Evolutionary conservation across 2,329 filamentous ascomycete genomes (phyloP).

Genomic region (Lizonia empirigonia): DNA sequence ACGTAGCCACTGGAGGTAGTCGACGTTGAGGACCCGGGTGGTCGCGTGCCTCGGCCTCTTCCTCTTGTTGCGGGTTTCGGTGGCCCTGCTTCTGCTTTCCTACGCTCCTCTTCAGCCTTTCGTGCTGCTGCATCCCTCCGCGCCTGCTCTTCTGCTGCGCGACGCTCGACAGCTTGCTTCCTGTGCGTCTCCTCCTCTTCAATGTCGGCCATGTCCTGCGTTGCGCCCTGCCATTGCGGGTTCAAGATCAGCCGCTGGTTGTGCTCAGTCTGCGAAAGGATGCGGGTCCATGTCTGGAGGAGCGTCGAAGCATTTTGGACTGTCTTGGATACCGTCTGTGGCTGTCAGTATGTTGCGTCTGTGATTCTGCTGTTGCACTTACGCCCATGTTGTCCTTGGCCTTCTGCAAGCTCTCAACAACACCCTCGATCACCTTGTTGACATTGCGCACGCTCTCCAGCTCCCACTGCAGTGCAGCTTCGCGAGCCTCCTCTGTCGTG

Average conservation of each 20-base stretch:
- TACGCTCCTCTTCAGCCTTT: conserved; percentile 58
- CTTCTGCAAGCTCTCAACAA: conserved; percentile 72
- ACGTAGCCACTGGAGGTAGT: conserved; percentile 48
- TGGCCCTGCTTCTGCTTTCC: conserved; percentile 67
- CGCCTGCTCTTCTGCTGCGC: conserved; percentile 77
- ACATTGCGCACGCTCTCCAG: conserved; percentile 82
- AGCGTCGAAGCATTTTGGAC: conserved; percentile 87
- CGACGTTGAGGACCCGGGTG: conserved; percentile 38
- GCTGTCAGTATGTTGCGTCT: background rate
- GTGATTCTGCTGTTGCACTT: conserved; percentile 32
- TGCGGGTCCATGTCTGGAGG: conserved; percentile 93
- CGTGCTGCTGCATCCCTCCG: conserved; percentile 70
- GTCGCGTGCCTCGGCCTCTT: conserved; percentile 44
- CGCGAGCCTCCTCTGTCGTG: conserved; percentile 70
- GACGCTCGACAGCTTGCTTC: conserved; percentile 78
- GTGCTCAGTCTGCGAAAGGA: conserved; percentile 95
- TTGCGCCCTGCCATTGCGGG: conserved; percentile 86
- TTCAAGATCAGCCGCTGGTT: conserved; percentile 92
- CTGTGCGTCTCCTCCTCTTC: conserved; percentile 77
- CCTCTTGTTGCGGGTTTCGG: conserved; percentile 48
- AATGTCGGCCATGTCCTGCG: conserved; percentile 81
- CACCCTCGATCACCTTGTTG: conserved; percentile 83
- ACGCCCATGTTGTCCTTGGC: conserved; percentile 80
- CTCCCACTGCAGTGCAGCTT: conserved; percentile 76
- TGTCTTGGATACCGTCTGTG: conserved; percentile 79